Base-by-base conservation (phyloP, 768 basidiomycete genomes). In the Naganishia vaughanmartiniae region DNA sequence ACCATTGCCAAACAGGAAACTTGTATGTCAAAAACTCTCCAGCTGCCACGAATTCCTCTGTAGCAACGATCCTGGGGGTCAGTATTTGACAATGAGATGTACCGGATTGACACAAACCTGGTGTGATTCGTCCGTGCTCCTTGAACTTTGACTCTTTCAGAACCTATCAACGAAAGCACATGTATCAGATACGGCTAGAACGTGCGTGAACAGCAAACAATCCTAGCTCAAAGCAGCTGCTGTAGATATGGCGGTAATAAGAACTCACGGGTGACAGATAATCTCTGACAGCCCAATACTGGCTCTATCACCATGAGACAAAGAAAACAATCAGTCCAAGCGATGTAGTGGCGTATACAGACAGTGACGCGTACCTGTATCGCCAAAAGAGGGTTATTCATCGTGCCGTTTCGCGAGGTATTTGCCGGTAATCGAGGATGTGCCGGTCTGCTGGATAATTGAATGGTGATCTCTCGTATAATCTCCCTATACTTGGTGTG, bases 1-100 rank as follows among this genome's bases (percentile, higher is more conserved):
- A 92, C 96, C 96, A 99, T 77, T 88, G 85, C 96, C 96, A 99
- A 30, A 96, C 93, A 14, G 92, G 92, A 82, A 99, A 99, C 84
- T 99, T 99, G 87, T 97, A 97, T 9, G 89, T 85, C 70, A 99
- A 84, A 83, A 97, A 98, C 81, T 99, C 96, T 66, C 96, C 96
- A 10, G 96, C 96, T 19, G 92, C 93, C 33, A 97, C 92, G 78
- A 96, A 98, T 82, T 98, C 96, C 87, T 99, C 95, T 63, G 33
- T 26, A n/a, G 2, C 24, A 7, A 30, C 4, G 4, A 79, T 63
- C 17, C 15, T 7, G 12, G n/a, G 67, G 17, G 19, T 28, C 28
- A 21, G 58, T 21, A 6, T 46, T 81, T 86, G 72, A 68, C 10
- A 56, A 34, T 24, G 24, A 21, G 33, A 21, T 26, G 17, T 28